Evolutionary conservation across 2,329 filamentous ascomycete species (phyloP), one percentile per base, ranked within the genome.

Genomic region (Neopestalotiopsis sp.): DNA sequence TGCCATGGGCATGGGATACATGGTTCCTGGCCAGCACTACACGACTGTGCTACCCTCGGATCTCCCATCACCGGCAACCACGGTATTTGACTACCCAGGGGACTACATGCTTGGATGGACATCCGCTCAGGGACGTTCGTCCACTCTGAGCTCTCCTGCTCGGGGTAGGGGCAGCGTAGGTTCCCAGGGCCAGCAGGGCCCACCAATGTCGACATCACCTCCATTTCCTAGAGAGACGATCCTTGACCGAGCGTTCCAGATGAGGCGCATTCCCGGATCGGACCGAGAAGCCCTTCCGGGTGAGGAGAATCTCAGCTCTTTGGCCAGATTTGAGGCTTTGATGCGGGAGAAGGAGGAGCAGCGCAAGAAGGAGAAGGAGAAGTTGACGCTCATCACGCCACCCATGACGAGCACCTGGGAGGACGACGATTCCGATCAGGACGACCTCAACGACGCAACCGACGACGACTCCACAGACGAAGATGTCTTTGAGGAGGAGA

Each of bases 321-420:
- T 91, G 40, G 90, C 89, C 10, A 84, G 88, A 28, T 92, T 91
- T 67, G 90, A 91, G 66, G 89, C 89, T 3, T 77, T 92, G 58
- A 91, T 92, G 90, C 82, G 84, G 28, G 87, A 91, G 72, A 82
- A 82, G 24, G 90, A 91, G 53, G 83, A 85, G 68, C 86, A 83
- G 65, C 80, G 82, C 68, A 81, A 80, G 72, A 80, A 81, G 63
- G 80, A 80, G 34, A 80, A 83, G 57, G 79, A 80, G 9, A 74
- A 77, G 28, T 75, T 75, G 65, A 69, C 70, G 34, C 73, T 75
- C 13, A 79, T 80, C 12, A 76, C 80, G 58, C 69, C 75, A 12
- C 79, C 81, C 4, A 75, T 83, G 67, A 82, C 81, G 66, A 89
- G 86, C 72, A 83, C 83, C 1, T 88, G 86, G 78, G 87, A 83